phyloP scores from a whole-genome alignment of 495 filamentous ascomycete species.

The Aspergillus affinis region DNA sequence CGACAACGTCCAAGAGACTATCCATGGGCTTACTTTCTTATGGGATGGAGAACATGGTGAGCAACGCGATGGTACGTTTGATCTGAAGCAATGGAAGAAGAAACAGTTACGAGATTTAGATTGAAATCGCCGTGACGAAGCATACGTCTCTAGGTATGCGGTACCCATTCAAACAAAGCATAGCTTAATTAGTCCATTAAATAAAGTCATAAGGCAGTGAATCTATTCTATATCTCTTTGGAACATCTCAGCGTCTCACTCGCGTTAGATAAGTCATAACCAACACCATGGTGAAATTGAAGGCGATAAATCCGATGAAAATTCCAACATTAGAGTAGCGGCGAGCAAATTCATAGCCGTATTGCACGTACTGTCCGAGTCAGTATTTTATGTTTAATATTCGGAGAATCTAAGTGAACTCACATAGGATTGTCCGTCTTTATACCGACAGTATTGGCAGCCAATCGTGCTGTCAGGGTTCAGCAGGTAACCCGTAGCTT shows the following conservation, averaged over 20 bases:
- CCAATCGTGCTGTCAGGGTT: slow-evolving; percentile 44
- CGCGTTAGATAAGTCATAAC: slow-evolving; percentile 23
- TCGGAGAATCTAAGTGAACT: slow-evolving; percentile 9
- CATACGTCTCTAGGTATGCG: no score
- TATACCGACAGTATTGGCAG: slow-evolving; percentile 58
- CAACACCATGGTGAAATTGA: slow-evolving; percentile 27
- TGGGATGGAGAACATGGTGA: neutral
- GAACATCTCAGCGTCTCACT: no score
- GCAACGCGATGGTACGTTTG: neutral
- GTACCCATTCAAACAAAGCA: no score
- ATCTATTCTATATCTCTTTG: no score
- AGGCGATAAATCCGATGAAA: slow-evolving; percentile 33
- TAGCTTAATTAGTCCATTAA: no score
- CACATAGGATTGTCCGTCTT: slow-evolving; percentile 19
- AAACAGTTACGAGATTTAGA: neutral
- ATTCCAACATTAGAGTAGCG: slow-evolving; percentile 24
- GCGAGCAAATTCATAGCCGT: slow-evolving; percentile 14
- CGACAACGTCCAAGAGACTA: neutral
- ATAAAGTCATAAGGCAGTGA: no score
- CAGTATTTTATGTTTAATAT: neutral
- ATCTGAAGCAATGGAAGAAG: neutral
- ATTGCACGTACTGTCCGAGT: slow-evolving; percentile 10
- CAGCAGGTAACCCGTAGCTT: slow-evolving; percentile 52
- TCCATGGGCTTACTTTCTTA: neutral
- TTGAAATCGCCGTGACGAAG: no score